Percentiles rank a stretch among this genome's conserved stretches.
phyloP scores from a whole-genome alignment of 805 yeast genomes.

The Millerago galiae region DNA sequence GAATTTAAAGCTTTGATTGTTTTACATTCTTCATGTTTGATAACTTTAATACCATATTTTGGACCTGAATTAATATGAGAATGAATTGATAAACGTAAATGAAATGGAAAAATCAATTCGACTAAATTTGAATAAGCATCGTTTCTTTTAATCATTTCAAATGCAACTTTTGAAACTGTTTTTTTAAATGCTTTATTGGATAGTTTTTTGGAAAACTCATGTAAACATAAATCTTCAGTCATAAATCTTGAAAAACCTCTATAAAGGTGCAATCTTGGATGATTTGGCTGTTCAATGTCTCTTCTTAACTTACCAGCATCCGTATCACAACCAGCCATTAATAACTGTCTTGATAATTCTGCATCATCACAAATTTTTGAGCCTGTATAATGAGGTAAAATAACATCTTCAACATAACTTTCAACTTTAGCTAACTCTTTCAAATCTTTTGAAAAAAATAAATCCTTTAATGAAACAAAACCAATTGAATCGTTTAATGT shows the following conservation, averaged over 20 bases:
- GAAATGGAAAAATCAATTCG: slow-evolving; percentile 53
- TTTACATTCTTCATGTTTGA: slow-evolving; percentile 37
- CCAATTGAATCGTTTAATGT: slow-evolving; percentile 28
- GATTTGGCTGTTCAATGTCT: slow-evolving; percentile 51
- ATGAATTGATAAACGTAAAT: slow-evolving; percentile 53
- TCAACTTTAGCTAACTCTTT: slow-evolving; percentile 23
- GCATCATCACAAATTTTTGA: slow-evolving; percentile 31
- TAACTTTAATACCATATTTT: slow-evolving; percentile 48
- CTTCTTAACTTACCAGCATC: slow-evolving; percentile 58
- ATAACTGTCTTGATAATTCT: slow-evolving; percentile 33
- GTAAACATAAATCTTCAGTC: slow-evolving; percentile 47
- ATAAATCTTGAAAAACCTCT: slow-evolving; percentile 56
- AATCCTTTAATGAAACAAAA: slow-evolving; percentile 35
- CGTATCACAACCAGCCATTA: slow-evolving; percentile 41
- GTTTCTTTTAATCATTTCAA: slow-evolving; percentile 59
- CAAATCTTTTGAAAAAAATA: slow-evolving; percentile 26
- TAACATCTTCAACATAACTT: slow-evolving; percentile 26
- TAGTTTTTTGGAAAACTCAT: slow-evolving; percentile 30
- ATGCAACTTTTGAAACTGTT: slow-evolving; percentile 46
- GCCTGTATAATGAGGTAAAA: slow-evolving; percentile 32
- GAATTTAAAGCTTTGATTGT: slow-evolving; percentile 38
- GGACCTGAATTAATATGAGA: slow-evolving; percentile 57
- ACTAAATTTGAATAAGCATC: slow-evolving; percentile 62
- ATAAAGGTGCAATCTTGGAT: slow-evolving; percentile 45
- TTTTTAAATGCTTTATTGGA: slow-evolving; percentile 43